These are phyloP conservation scores for Novymonas esmeraldas DNA, from an alignment of 208 protist genomes.

Conservation along the genomic window DNA sequence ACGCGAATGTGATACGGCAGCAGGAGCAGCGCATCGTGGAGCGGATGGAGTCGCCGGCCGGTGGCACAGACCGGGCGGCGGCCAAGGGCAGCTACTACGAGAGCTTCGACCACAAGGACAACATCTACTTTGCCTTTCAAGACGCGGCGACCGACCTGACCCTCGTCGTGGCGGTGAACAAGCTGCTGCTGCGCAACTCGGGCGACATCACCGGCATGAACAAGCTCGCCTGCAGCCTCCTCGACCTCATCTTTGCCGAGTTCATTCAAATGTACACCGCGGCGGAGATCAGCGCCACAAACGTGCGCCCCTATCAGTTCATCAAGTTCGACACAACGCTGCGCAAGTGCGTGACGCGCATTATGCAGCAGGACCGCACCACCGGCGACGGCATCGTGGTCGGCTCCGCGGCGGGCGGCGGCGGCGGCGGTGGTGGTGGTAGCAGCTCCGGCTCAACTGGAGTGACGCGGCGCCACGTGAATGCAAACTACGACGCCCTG, in stretches of 20 bases:
- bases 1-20: conserved; percentile 70
- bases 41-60: conserved; percentile 78
- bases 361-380: conserved; percentile 72
- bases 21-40: conserved; percentile 88
- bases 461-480: conserved; percentile 68
- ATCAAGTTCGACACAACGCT: conserved; percentile 90
- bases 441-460: conserved; percentile 20
- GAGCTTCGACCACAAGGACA: conserved; percentile 90
- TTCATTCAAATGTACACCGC: conserved; percentile 68
- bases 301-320: conserved; percentile 85
- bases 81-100: conserved; percentile 87
- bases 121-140: conserved; percentile 91
- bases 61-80: conserved; percentile 37
- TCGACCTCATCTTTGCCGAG: conserved; percentile 81
- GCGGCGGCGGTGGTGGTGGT: conserved; percentile 12
- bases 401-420: conserved; percentile 7
- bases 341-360: conserved; percentile 64
- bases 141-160: conserved; percentile 85
- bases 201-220: conserved; percentile 78
- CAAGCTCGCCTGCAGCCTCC: conserved; percentile 78
- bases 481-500: conserved; percentile 77
- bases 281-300: conserved; percentile 51
- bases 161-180: conserved; percentile 90
- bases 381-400: conserved; percentile 51
- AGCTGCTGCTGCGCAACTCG: conserved; percentile 82